Evolutionary conservation across 192 early-diverging fungal genomes (phyloP).

Genomic region (Podila epigama): DNA sequence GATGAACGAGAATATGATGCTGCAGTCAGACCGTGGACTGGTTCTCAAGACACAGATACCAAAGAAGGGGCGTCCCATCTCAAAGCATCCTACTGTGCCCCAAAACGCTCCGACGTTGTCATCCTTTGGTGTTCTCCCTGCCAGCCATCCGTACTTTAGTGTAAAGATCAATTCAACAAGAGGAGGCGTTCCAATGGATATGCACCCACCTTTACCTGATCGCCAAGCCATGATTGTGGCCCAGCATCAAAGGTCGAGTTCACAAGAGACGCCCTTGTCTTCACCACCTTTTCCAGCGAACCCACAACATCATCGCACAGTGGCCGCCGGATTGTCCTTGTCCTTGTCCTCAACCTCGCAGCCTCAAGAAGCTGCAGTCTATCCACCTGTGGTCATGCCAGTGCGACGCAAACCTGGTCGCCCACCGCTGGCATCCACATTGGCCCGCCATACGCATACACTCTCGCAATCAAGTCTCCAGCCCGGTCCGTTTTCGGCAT

Average conservation of each 20-base stretch:
- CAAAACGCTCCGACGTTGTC: conserved; percentile 29
- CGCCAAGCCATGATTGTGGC: background rate
- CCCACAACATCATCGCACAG: background rate
- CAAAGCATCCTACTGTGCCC: conserved; percentile 15
- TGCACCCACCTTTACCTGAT: background rate
- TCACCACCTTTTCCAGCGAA: background rate
- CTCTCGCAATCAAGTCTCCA: conserved; percentile 16
- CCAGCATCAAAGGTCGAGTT: background rate
- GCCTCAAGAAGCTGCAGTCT: too few species aligned
- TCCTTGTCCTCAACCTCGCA: too few species aligned
- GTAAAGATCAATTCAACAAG: background rate
- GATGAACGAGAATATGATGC: background rate
- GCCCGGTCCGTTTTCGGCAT: background rate
- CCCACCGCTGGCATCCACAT: conserved; percentile 7
- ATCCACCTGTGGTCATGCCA: too few species aligned
- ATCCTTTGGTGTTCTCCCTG: conserved; percentile 17
- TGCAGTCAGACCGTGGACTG: conserved; percentile 38
- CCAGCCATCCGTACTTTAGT: conserved; percentile 9
- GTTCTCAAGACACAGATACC: conserved; percentile 45
- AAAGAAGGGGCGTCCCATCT: conserved; percentile 44
- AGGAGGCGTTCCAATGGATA: too few species aligned
- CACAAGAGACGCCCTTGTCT: background rate
- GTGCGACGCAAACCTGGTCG: conserved; percentile 20
- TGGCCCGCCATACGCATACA: conserved; percentile 18
- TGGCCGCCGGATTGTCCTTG: too few species aligned